Percentiles rank a stretch among this genome's conserved stretches.
Conservation (phyloP, 1,284 basidiomycete genomes). For the Boletellus deceptivus region DNA sequence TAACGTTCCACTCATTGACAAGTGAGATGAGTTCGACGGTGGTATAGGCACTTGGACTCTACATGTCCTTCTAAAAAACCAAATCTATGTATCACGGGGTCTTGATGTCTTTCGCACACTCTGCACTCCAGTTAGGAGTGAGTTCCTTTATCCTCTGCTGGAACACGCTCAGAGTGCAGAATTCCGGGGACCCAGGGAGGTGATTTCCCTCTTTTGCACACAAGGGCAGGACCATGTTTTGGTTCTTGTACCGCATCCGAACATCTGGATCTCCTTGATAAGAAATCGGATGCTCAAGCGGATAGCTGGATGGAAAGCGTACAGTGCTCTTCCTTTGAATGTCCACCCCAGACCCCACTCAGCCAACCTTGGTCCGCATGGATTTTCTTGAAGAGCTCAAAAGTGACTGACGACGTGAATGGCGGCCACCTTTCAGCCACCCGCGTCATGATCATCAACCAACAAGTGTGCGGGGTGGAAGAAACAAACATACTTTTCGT, state of each 20-base stretch:
- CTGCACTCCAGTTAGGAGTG: constrained; percentile 65
- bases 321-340: constrained; percentile 45
- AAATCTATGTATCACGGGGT: constrained; percentile 5
- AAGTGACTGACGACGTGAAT: constrained; percentile 70
- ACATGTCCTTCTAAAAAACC: not conserved
- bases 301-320: not conserved
- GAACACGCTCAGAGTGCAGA: constrained; percentile 75
- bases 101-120: constrained; percentile 42
- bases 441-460: not conserved
- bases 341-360: constrained; percentile 33
- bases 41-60: not conserved
- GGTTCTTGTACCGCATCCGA: constrained; percentile 77
- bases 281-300: too few species aligned
- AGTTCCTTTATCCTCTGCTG: constrained; percentile 58
- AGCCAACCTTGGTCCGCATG: constrained; percentile 26
- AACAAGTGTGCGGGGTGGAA: not conserved
- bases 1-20: too few species aligned
- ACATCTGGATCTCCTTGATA: constrained; percentile 48
- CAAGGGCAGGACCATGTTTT: constrained; percentile 57
- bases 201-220: constrained; percentile 71
- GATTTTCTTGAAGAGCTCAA: constrained; percentile 62
- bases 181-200: constrained; percentile 68
- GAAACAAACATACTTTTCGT: constrained; percentile 52
- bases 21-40: not conserved
- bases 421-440: constrained; percentile 62